Conservation (phyloP, 306 rosid genomes). For the Medicago lupulina region DNA sequence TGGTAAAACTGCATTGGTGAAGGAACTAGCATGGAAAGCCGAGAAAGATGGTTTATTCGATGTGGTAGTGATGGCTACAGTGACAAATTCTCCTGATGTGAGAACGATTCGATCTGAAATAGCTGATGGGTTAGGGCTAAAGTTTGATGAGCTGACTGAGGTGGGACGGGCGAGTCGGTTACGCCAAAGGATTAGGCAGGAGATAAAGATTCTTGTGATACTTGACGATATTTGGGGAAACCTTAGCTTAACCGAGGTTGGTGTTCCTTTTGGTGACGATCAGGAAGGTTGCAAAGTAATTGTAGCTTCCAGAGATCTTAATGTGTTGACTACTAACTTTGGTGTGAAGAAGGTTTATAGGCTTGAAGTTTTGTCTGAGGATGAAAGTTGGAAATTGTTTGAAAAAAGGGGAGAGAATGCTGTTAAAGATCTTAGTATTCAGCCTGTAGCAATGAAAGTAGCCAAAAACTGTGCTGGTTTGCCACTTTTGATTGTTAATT, state of each 20-base stretch:
- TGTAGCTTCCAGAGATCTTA: constrained; percentile 39
- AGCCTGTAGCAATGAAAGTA: constrained; percentile 40
- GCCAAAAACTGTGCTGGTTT: constrained; percentile 46
- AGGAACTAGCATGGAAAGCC: constrained; percentile 41
- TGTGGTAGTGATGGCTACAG: constrained; percentile 36
- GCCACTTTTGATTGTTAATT: constrained; percentile 46
- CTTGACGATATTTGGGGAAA: constrained; percentile 56
- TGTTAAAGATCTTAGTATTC: neutral
- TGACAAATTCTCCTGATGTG: constrained; percentile 28
- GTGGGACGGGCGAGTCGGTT: constrained; percentile 33
- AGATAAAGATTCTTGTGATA: constrained; percentile 46
- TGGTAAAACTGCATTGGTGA: constrained; percentile 46
- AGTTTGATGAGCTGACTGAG: constrained; percentile 42
- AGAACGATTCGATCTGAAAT: constrained; percentile 36
- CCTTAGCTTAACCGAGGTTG: constrained; percentile 44
- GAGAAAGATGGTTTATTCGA: constrained; percentile 37
- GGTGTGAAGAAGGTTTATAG: constrained; percentile 5
- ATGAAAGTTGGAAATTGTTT: constrained; percentile 54
- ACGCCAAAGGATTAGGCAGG: constrained; percentile 46
- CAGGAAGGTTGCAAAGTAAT: constrained; percentile 46
- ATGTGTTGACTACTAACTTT: constrained; percentile 41
- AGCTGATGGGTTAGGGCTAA: constrained; percentile 46
- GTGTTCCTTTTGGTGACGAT: constrained; percentile 48
- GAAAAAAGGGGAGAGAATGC: constrained; percentile 39
- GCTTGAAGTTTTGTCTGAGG: constrained; percentile 36